A percentile compares a stretch with the other conserved stretches of the same genome.
Conservation (phyloP, 129 eudicot species). For the Lonicera japonica region DNA sequence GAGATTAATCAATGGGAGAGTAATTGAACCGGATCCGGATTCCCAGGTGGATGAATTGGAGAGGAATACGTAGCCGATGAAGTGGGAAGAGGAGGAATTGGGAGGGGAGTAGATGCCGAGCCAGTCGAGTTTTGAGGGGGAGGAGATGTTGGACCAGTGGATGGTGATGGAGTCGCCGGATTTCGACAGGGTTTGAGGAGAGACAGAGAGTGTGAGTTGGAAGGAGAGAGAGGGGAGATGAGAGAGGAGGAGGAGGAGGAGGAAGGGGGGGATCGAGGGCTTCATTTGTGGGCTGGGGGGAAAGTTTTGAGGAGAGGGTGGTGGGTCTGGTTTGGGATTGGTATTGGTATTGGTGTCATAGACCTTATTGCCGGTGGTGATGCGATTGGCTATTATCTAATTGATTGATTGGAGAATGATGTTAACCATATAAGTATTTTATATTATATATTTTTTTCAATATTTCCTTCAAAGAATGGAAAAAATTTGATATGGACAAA, state of each 20-base stretch:
- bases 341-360: no score
- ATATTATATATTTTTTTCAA: no score
- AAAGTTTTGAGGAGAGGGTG: slow-evolving; percentile 1
- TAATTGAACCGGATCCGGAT: slow-evolving; percentile 77
- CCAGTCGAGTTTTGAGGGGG: slow-evolving; percentile 82
- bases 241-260: slow-evolving; percentile 12
- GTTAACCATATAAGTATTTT: no score
- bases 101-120: slow-evolving; percentile 89
- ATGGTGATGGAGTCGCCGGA: slow-evolving; percentile 55
- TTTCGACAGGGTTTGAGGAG: slow-evolving; percentile 37
- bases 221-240: slow-evolving; percentile 20
- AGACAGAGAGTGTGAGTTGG: slow-evolving; percentile 32
- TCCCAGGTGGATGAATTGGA: slow-evolving; percentile 56
- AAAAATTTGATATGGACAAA: no score
- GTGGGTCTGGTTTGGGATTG: not conserved
- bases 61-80: slow-evolving; percentile 81
- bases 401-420: no score
- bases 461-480: no score
- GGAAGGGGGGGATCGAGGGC: slow-evolving; percentile 7
- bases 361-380: not conserved
- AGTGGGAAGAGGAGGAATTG: slow-evolving; percentile 44
- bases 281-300: not conserved
- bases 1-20: slow-evolving; percentile 59
- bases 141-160: slow-evolving; percentile 58
- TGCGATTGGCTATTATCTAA: no score